Conservation (phyloP, 2,329 filamentous ascomycete species). For the Coniochaeta prunicola region DNA sequence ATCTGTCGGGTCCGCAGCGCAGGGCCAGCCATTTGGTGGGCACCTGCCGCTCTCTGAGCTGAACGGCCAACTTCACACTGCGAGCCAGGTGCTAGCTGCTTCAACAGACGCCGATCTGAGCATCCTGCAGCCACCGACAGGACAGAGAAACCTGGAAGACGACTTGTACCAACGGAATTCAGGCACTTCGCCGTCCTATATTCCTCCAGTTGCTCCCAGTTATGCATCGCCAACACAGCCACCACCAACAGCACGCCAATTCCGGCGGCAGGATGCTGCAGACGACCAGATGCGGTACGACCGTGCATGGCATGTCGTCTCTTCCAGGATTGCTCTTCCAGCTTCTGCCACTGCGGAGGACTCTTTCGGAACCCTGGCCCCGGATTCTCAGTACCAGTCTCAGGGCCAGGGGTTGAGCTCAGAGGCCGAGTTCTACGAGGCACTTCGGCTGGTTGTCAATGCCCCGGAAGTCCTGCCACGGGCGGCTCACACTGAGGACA, state of each 20-base stretch:
- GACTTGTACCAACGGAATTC: neutral
- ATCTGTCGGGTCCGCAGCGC: constrained; percentile 28
- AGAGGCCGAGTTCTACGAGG: constrained; percentile 40
- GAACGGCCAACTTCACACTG: constrained; percentile 11
- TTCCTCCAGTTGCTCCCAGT: constrained; percentile 4
- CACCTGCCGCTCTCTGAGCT: constrained; percentile 18
- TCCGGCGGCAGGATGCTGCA: constrained; percentile 12
- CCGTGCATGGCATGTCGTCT: constrained; percentile 56
- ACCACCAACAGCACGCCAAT: neutral
- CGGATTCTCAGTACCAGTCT: constrained; percentile 27
- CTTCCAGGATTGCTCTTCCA: constrained; percentile 48
- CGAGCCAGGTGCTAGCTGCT: neutral
- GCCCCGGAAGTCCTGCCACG: constrained; percentile 37
- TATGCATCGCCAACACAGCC: neutral
- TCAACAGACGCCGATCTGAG: neutral
- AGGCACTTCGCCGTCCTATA: neutral
- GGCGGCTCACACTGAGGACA: constrained; percentile 45
- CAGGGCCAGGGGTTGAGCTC: constrained; percentile 26
- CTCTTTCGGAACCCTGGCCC: constrained; percentile 40
- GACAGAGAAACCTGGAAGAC: neutral
- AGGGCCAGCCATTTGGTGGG: constrained; percentile 40
- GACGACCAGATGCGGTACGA: constrained; percentile 52
- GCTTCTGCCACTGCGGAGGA: constrained; percentile 47
- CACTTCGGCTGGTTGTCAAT: constrained; percentile 46
- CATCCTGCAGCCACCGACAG: neutral